Base-by-base conservation (phyloP, 257 asterid species). In the Gentiana straminea region DNA sequence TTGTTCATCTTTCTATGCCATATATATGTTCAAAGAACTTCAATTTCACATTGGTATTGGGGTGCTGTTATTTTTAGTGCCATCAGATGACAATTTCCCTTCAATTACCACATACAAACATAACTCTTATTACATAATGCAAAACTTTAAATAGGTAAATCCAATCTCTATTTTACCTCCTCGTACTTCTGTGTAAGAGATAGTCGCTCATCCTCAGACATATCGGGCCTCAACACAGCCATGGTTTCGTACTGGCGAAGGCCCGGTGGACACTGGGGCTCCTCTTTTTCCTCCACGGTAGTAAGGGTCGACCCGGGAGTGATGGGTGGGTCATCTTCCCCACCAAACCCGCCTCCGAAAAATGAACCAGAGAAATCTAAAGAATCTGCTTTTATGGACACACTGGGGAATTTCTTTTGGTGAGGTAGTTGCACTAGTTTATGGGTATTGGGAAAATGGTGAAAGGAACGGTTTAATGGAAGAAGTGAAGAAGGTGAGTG, bases 191-290 rank as follows among this genome's bases (percentile, higher is more conserved):
- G 96, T 41, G 95, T 87, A 58, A 84, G 82, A n/a, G 86, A 49
- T 32, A 91, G 86, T 48, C 98, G 90, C 37, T 91, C 98, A 58
- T 91, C 96, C 68, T 87, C 98, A 33, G 96, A 84, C 98, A 91
- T 81, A 43, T 91, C 96, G 53, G 98, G 98, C 73, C 96, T 68
- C 24, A 91, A 47, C 6, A 87, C 95, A 35, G 71, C 77, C 98
- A 91, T 87, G 0, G 98, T 77, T 64, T 87, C 96, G 71, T 91
- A 91, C 63, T 79, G 79, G 9, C 95, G 77, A 33, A 91, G 86
- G 48, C 96, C 98, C 10, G 98, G 98, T 2, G 98, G 96, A 65
- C 95, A 87, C 59, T 76, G 94, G 0, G 89, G 89, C 60, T 87
- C 96, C 80, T 82, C 98, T 70, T 82, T 83, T 2, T 83, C 94